These are phyloP conservation scores for Plectosphaerella cucumerina DNA, from an alignment of 2,329 filamentous ascomycete genomes.

Conservation along the genomic window DNA sequence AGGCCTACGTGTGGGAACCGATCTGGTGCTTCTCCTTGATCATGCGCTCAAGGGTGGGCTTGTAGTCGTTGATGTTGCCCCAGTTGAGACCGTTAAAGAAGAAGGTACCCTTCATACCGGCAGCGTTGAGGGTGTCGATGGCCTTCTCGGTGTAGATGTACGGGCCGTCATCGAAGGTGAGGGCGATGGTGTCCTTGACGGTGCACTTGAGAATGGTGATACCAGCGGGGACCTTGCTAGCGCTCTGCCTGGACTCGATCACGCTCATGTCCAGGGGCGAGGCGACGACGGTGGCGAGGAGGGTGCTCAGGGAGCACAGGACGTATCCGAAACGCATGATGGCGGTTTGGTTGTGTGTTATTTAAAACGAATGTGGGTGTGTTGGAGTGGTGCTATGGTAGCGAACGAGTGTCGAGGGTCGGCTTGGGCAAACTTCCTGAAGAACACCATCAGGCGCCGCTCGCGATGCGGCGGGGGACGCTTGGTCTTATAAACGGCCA, in stretches of 20 bases:
- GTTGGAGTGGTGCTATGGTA: neutral
- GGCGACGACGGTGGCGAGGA: slow-evolving; percentile 16
- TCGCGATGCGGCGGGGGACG: too few relatives aligned
- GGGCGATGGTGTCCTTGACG: slow-evolving; percentile 17
- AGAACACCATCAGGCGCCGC: too few relatives aligned
- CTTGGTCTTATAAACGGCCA: too few relatives aligned
- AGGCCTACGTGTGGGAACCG: slow-evolving; percentile 42
- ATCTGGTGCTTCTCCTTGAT: slow-evolving; percentile 41
- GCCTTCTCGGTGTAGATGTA: slow-evolving; percentile 26
- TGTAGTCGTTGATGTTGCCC: slow-evolving; percentile 27
- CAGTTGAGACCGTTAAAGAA: slow-evolving; percentile 28
- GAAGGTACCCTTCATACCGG: slow-evolving; percentile 28
- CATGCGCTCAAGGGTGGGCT: slow-evolving; percentile 34
- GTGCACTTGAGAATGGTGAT: slow-evolving; percentile 18
- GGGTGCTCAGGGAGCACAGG: slow-evolving; percentile 15
- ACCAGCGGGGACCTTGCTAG: slow-evolving; percentile 16
- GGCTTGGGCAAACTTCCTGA: neutral
- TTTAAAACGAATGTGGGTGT: too few relatives aligned
- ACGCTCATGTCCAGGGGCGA: slow-evolving; percentile 14
- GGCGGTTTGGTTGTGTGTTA: neutral
- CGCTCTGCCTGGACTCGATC: slow-evolving; percentile 12
- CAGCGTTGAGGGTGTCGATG: slow-evolving; percentile 27
- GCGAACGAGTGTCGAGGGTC: neutral
- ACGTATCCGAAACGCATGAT: neutral
- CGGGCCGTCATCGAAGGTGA: slow-evolving; percentile 33